Evolutionary conservation across 306 rosid genomes (phyloP), one percentile per base, ranked within the genome.

Genomic region (Fragaria vesca): DNA sequence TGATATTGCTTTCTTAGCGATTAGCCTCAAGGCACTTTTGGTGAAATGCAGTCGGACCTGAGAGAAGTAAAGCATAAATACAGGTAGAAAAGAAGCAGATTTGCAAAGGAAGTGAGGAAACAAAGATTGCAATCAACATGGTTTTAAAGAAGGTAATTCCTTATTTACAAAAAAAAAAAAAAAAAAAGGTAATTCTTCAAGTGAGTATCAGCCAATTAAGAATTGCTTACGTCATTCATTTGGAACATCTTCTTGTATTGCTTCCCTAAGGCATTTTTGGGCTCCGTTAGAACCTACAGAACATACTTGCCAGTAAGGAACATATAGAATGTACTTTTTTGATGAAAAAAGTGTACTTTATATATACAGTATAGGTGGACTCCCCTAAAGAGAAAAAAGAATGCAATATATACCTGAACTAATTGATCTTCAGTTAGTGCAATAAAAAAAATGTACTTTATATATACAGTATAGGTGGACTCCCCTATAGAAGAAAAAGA

Each of bases 211-310:
- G 66, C 61, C 16, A 36, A 43, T 20, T 15, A 67, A 63, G 54
- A 78, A 72, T 26, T 77, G 75, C 94, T 91, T 88, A 93, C 99
- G n/a, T 80, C 91, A 83, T 96, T 96, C 97, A 96, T 93, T 81
- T 75, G 91, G 83, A 96, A 96, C 86, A 93, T 90, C 87, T 87
- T 96, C 87, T 83, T 91, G 87, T 96, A 96, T 82, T 96, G 98
- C 89, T 96, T 96, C 85, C 97, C 99, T 17, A 96, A 85, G 80
- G 99, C 94, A 86, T 93, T 96, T 84, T 91, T 96, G 12, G 98
- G 98, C 78, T 96, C 99, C 42, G 91, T 93, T 66, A 96, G 89
- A 63, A 93, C 99, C 99, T 96, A 78, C 26, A 73, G 73, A 78
- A 69, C 52, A 78, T 74, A 46, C 74, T 78, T 60, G 75, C 50